Evolutionary conservation across 2,329 filamentous ascomycete genomes (phyloP).

Genomic region (Fusarium pininemorale): DNA sequence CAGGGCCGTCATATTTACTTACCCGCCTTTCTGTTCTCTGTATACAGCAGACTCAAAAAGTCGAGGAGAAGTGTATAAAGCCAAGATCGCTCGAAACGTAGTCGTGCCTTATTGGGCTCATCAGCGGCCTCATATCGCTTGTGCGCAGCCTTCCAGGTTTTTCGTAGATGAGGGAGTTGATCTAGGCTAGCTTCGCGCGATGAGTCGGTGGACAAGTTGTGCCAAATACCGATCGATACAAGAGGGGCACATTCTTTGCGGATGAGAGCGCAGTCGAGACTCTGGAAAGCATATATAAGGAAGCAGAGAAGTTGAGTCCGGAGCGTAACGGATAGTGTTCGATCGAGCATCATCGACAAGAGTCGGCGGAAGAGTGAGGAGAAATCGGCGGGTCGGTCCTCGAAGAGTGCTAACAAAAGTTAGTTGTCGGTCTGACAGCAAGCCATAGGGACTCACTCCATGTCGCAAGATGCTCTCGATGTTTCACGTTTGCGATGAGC

Average conservation of each 20-base stretch:
- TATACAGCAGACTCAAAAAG: slow-evolving; percentile 80
- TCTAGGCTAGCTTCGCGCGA: slow-evolving; percentile 78
- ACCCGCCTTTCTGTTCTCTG: slow-evolving; percentile 59
- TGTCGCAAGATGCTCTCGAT: slow-evolving; percentile 83
- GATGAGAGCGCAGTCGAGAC: slow-evolving; percentile 85
- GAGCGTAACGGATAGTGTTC: slow-evolving; percentile 70
- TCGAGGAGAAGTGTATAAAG: slow-evolving; percentile 86
- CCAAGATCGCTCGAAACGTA: slow-evolving; percentile 95
- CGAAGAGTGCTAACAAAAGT: slow-evolving; percentile 72
- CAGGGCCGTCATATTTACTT: slow-evolving; percentile 17
- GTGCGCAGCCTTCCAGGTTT: slow-evolving; percentile 87
- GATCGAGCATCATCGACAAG: slow-evolving; percentile 84
- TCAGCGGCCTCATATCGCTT: slow-evolving; percentile 92
- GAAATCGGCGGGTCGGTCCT: slow-evolving; percentile 81
- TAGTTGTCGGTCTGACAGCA: slow-evolving; percentile 13
- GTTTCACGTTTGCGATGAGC: slow-evolving; percentile 87
- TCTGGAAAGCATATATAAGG: slow-evolving; percentile 91
- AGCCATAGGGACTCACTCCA: slow-evolving; percentile 70
- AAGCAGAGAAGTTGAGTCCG: slow-evolving; percentile 88
- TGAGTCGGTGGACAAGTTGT: slow-evolving; percentile 83
- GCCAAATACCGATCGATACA: slow-evolving; percentile 95
- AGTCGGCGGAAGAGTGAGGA: slow-evolving; percentile 89
- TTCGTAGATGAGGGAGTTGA: slow-evolving; percentile 77
- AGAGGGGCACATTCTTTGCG: slow-evolving; percentile 96
- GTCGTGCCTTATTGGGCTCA: slow-evolving; percentile 76